Base-by-base conservation (phyloP, 371 early-diverging fungal species). In the Massospora cicadina region DNA sequence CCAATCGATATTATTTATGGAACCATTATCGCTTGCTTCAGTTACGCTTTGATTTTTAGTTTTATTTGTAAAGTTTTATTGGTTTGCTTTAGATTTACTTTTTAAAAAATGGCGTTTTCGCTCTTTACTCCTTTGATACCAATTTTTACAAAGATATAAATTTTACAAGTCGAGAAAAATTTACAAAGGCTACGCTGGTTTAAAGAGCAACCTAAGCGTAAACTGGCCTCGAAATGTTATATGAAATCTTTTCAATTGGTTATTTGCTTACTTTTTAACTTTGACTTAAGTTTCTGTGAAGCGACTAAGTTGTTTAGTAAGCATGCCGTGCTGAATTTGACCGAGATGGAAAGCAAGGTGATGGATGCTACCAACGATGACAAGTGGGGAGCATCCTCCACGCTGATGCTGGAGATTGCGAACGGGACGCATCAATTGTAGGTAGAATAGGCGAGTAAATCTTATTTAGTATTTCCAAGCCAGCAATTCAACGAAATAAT, bases 401-500 rank as follows among this genome's bases (percentile, higher is more conserved):
- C 93, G 13, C 74, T 91, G 32, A 92, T 94, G 90, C 79, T 80
- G 65, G 91, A 91, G 68, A 85, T 92, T 69, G 86, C 92, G 27
- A 83, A 87, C 70, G 93, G 82, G 23, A 90, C 92, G 12, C 77
- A 79, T 68, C 82, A 84, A 76, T 84, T 83, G 87, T 87, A 81
- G 71, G 81, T 60, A 12, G 55, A n/a, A 28, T 5, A 33, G 25
- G 25, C 33, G 2, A 59, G 13, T 13, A 13, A 32, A 17, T 55
- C 21, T 1, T 53, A 2, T 43, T 28, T 29, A 12, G 7, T 28
- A 27, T 54, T 56, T 24, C 27, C 27, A 21, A 90, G 91, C 68
- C 83, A 86, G 74, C 78, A 87, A 66, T 92, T 93, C 70, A 87
- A 86, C 67, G 94, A 95, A 70, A 89, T 95, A 65, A 93, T 97